Evolutionary conservation across 768 basidiomycete species (phyloP), one percentile per base, ranked within the genome.

Genomic region (Termitomyces sp.): DNA sequence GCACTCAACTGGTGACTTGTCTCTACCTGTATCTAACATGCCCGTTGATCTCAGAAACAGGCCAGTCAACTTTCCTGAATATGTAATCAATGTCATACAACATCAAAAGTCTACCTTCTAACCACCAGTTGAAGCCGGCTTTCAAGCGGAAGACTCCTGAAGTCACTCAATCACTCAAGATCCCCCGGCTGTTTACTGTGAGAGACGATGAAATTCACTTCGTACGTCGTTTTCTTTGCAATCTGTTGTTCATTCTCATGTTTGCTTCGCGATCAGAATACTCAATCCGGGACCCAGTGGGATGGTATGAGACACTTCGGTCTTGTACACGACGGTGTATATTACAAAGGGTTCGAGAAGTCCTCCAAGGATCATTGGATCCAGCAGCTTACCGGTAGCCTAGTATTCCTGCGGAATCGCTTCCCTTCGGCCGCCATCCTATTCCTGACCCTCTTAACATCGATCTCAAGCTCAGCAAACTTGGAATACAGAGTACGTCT

Each of bases 251-350:
- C 28, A 21, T 46, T 37, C n/a, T 57, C 10, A 12, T 14, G n/a
- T 9, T n/a, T 12, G 7, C 1, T 49, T 26, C 21, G 61, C 43
- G 23, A 17, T 26, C 15, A 86, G 85, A 86, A 87, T 58, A 85
- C 85, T 0, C 86, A 87, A 70, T 85, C 84, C 0, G 84, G 85
- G 5, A 77, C 83, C 4, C 86, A 87, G 62, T 86, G 85, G 85
- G 86, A 87, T 61, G 84, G 85, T 6, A 57, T 86, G 66, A 75
- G 78, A 56, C 84, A 87, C 60, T 82, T 76, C 60, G 82, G 82
- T 1, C 55, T 86, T 35, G 50, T 67, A 1, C 74, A 78, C 14
- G 76, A 84, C 57, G 72, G 73, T 1, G 71, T 84, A n/a, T 84
- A 82, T 64, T 87, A 86, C 67, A 82, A 85, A 69, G 81, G 83